Evolutionary conservation across 176 grass and related monocot species (phyloP).

Genomic region (Phoenix dactylifera): DNA sequence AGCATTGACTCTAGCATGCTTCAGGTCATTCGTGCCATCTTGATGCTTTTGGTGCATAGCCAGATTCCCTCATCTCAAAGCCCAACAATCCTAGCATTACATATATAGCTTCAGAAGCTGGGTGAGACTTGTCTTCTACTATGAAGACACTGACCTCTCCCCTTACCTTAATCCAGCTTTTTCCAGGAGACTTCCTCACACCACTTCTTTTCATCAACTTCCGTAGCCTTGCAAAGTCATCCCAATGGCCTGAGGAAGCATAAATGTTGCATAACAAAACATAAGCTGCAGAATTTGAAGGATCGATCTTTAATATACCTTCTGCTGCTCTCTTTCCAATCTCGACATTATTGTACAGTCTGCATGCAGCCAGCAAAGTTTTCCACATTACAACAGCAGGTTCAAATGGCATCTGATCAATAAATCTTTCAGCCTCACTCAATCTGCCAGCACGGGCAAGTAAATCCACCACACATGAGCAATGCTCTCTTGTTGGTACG

Average conservation of each 20-base stretch:
- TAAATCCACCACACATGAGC: constrained; percentile 23
- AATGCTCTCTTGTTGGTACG: constrained; percentile 20
- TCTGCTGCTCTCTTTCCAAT: constrained; percentile 21
- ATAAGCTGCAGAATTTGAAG: constrained; percentile 23
- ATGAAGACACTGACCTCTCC: constrained; percentile 15
- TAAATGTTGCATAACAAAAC: constrained; percentile 18
- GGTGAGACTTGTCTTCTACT: constrained; percentile 22
- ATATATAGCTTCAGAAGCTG: constrained; percentile 14
- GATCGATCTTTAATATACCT: constrained; percentile 10
- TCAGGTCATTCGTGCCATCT: not conserved
- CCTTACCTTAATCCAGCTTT: constrained; percentile 24
- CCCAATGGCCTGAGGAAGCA: constrained; percentile 18
- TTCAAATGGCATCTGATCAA: constrained; percentile 14
- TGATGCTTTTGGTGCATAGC: not conserved
- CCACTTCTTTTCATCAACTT: constrained; percentile 20
- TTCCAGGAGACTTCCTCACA: constrained; percentile 21
- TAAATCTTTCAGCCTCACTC: constrained; percentile 12
- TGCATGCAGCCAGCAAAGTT: constrained; percentile 16
- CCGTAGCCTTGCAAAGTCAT: constrained; percentile 20
- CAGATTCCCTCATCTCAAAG: constrained; percentile 1
- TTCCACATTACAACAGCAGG: constrained; percentile 28
- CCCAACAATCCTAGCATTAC: constrained; percentile 11
- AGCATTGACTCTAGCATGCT: not conserved
- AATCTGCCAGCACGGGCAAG: constrained; percentile 21
- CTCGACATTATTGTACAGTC: constrained; percentile 9